Evolutionary conservation across 1,139 yeast genomes (phyloP), one percentile per base, ranked within the genome.

Genomic region (Dujonia santamariae): DNA sequence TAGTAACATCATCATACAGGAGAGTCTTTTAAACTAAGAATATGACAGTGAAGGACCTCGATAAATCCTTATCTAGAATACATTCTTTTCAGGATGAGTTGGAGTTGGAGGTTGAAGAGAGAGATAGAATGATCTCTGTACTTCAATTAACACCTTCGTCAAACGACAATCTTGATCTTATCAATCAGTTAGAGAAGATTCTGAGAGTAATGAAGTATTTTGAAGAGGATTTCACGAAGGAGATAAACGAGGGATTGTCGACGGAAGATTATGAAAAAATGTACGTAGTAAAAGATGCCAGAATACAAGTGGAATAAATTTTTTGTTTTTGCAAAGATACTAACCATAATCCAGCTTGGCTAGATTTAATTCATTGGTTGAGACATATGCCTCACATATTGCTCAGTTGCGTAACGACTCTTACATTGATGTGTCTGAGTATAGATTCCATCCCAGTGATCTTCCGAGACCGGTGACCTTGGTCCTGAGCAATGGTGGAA

Each of bases 81-180:
- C 34, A 43, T 18, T 39, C 55, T 12, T 41, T 61, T 32, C 48
- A 50, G 9, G 70, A 63, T 37, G 75, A 68, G 49, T 53, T 73
- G 3, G 63, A 55, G 31, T 61, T 63, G 8, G 53, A 60, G 12
- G 52, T 75, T 7, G 80, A 75, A 23, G 85, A 79, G 49, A 60
- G 82, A 28, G 56, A 61, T 31, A 61, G 78, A 19, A 61, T 78
- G 38, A 48, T 59, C 14, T 48, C 54, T 2, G 53, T 59, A 15
- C 61, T 78, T 23, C 63, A 66, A 28, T 60, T 77, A 23, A 63
- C 68, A 16, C 80, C 82, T 2, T 69, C 80, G 1, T 53, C 64
- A 6, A 65, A 71, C 32, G 85, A 78, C 40, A 77, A 75, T 43
- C 62, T 61, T 36, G 85, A 78, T 38, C 51, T 81, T 26, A 61